phyloP scores from a whole-genome alignment of 176 grass and related monocot species.

The Musa schizocarpa region DNA sequence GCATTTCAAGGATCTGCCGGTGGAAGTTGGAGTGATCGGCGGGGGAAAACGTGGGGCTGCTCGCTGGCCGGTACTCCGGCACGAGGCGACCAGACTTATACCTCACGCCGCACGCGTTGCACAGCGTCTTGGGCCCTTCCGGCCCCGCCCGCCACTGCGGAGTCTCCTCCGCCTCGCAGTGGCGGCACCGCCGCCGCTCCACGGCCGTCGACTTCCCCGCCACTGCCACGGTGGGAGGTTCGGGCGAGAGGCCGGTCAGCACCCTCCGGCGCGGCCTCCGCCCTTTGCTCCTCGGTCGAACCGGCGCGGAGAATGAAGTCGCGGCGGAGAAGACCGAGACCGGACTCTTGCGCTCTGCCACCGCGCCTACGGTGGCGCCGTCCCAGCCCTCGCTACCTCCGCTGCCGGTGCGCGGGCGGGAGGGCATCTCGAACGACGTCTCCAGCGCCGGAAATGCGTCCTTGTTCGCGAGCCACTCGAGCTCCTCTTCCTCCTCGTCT shows the following conservation, averaged over 20 bases:
- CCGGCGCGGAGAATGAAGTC: not conserved
- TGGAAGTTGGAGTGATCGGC: slow-evolving; percentile 79
- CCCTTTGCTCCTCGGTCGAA: slow-evolving; percentile 50
- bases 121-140: slow-evolving; percentile 57
- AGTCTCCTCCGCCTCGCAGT: slow-evolving; percentile 58
- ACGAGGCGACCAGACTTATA: slow-evolving; percentile 64
- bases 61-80: slow-evolving; percentile 79
- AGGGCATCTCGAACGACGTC: slow-evolving; percentile 28
- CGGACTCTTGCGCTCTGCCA: not conserved
- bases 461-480: slow-evolving; percentile 80
- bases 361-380: not conserved
- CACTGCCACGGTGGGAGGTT: not conserved
- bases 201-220: not conserved
- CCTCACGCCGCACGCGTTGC: slow-evolving; percentile 89
- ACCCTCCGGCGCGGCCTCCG: slow-evolving; percentile 26
- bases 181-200: slow-evolving; percentile 40
- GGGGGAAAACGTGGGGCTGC: slow-evolving; percentile 65
- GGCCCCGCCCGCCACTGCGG: slow-evolving; percentile 84
- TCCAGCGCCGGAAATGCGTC: slow-evolving; percentile 77
- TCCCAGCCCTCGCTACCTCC: not conserved
- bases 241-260: slow-evolving; percentile 18
- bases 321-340: not conserved
- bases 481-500: slow-evolving; percentile 53
- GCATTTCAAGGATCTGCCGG: slow-evolving; percentile 74
- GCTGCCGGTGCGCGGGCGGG: not conserved